phyloP scores from a whole-genome alignment of 2,329 filamentous ascomycete genomes.

The Spiromastix sp. region DNA sequence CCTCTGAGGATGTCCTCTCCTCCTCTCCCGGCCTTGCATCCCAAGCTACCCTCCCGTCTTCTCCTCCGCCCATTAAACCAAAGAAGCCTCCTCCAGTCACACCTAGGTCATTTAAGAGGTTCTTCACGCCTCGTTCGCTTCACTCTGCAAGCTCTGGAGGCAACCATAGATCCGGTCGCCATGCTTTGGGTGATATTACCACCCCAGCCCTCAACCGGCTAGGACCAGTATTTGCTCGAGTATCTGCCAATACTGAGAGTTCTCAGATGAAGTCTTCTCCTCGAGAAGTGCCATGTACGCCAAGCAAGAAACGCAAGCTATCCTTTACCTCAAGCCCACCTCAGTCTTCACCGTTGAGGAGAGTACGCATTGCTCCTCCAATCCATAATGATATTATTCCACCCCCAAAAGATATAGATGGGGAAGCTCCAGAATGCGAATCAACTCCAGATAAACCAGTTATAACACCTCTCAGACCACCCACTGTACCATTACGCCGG shows the following conservation, averaged over 20 bases:
- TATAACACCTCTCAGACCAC: constrained; percentile 10
- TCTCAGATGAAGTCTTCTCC: constrained; percentile 18
- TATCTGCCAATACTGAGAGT: constrained; percentile 22
- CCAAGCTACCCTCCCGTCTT: constrained; percentile 27
- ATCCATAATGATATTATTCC: constrained; percentile 18
- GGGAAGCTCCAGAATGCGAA: constrained; percentile 16
- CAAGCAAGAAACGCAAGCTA: constrained; percentile 37
- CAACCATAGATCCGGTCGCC: constrained; percentile 30
- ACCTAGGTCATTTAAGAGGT: constrained; percentile 40
- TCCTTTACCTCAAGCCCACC: constrained; percentile 36
- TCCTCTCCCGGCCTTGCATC: constrained; percentile 11
- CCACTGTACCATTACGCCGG: constrained; percentile 24
- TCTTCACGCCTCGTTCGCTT: constrained; percentile 40
- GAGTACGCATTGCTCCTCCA: constrained; percentile 25
- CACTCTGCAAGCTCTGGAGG: constrained; percentile 23
- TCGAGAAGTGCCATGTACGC: constrained; percentile 24
- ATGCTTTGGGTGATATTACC: constrained; percentile 35
- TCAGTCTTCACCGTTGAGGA: constrained; percentile 39
- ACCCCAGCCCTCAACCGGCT: constrained; percentile 33
- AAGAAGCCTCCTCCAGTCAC: constrained; percentile 39
- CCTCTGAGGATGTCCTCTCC: constrained; percentile 10
- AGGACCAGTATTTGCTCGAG: constrained; percentile 31
- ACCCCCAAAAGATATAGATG: constrained; percentile 14
- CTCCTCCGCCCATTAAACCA: constrained; percentile 32
- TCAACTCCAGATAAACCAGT: constrained; percentile 11